Conservation (phyloP, 345 rosid genomes). For the Populus nigra region DNA sequence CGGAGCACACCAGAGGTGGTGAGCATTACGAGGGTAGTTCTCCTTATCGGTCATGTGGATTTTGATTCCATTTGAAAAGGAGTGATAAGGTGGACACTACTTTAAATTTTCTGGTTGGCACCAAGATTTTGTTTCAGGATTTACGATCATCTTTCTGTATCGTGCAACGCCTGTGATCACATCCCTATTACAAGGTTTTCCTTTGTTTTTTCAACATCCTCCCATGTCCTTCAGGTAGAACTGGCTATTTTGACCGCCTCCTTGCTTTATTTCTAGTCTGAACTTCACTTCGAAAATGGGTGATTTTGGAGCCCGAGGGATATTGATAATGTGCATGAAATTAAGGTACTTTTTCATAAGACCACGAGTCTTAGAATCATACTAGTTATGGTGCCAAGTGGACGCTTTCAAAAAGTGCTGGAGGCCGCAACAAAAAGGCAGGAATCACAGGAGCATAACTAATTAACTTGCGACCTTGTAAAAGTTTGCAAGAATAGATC, state of each 20-base stretch:
- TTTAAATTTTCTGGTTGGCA: background rate
- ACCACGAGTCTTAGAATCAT: no score
- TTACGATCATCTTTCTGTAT: background rate
- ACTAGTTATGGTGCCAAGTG: no score
- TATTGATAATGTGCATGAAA: background rate
- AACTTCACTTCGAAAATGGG: background rate
- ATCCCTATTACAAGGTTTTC: background rate
- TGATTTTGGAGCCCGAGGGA: background rate
- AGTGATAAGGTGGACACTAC: background rate
- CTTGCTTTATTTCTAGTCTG: background rate
- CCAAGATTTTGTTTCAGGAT: background rate
- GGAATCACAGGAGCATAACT: no score
- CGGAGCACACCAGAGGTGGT: slow-evolving; percentile 69
- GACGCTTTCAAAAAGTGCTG: no score
- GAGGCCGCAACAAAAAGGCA: no score
- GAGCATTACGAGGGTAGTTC: slow-evolving; percentile 41
- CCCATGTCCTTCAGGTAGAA: background rate
- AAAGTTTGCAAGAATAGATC: no score
- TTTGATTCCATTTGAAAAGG: background rate
- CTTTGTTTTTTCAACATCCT: background rate
- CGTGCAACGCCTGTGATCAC: background rate
- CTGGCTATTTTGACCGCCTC: background rate
- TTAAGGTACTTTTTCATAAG: background rate
- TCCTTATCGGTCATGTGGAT: background rate
- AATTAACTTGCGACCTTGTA: no score